Percentiles rank a stretch among this genome's conserved stretches.
Evolutionary conservation across 176 grass and related monocot genomes (phyloP).

Genomic region (Cenchrus purpureus): DNA sequence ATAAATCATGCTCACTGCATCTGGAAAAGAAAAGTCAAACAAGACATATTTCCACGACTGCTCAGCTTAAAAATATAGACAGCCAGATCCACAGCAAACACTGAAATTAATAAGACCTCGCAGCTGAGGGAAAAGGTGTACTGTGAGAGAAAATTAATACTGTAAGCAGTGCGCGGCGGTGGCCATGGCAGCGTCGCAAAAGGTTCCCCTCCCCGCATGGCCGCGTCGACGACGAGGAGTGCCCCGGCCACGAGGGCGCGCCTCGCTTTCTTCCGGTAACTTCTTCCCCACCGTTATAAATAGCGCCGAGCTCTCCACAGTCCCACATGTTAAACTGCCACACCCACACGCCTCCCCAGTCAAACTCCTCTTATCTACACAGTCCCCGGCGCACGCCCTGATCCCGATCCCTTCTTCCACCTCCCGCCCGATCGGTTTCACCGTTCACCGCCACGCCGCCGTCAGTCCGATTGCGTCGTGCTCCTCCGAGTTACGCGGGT

Average conservation of each 20-base stretch:
- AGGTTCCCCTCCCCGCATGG: slow-evolving; percentile 5
- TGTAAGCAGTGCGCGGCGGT: neutral
- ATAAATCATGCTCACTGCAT: neutral
- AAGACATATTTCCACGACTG: too few species aligned
- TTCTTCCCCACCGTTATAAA: slow-evolving; percentile 52
- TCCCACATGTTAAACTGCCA: slow-evolving; percentile 35
- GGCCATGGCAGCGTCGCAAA: slow-evolving; percentile 17
- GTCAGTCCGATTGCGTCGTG: neutral
- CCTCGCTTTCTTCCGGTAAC: slow-evolving; percentile 31
- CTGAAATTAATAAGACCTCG: neutral
- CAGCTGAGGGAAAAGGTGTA: neutral
- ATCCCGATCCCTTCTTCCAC: neutral
- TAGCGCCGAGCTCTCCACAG: slow-evolving; percentile 8
- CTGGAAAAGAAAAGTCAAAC: neutral
- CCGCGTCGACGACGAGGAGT: neutral
- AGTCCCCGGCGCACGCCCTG: slow-evolving; percentile 6
- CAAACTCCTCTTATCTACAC: slow-evolving; percentile 20
- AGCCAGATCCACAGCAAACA: neutral
- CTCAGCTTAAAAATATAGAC: too few species aligned
- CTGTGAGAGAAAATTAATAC: neutral
- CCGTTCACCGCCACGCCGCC: neutral
- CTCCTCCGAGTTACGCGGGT: neutral
- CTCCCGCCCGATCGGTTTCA: neutral
- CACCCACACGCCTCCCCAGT: slow-evolving; percentile 17
- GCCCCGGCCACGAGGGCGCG: slow-evolving; percentile 35